Evolutionary conservation across 2,329 filamentous ascomycete species (phyloP).

Genomic region (Neopestalotiopsis rosae): DNA sequence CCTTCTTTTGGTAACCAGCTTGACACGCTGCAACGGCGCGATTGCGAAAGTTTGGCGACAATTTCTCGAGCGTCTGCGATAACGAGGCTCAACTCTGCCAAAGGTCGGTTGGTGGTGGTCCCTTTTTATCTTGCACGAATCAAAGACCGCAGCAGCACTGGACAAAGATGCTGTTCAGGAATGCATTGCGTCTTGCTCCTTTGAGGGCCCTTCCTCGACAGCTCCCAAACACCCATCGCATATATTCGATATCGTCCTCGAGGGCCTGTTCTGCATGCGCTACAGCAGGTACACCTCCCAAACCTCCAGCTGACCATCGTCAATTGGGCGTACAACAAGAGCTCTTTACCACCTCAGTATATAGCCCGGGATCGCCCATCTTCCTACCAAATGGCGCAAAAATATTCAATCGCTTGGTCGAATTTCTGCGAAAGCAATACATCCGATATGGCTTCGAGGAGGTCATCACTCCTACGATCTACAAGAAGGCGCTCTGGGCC

Average conservation of each 20-base stretch:
- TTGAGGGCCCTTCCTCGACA: neutral
- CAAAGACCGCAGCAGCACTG: neutral
- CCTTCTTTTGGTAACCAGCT: constrained; percentile 19
- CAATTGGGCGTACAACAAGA: constrained; percentile 69
- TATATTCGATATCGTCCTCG: neutral
- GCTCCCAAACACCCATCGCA: neutral
- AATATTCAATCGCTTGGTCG: constrained; percentile 82
- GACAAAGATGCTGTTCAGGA: constrained; percentile 15
- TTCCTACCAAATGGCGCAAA: constrained; percentile 82
- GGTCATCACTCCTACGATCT: constrained; percentile 88
- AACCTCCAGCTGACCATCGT: constrained; percentile 57
- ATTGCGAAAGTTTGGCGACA: neutral
- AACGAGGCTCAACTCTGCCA: neutral
- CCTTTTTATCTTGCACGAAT: neutral
- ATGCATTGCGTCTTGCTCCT: neutral
- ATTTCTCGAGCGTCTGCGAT: neutral
- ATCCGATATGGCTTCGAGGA: constrained; percentile 85
- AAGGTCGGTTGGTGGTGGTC: neutral
- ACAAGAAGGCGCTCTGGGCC: constrained; percentile 87
- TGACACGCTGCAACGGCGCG: constrained; percentile 11
- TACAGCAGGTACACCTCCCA: constrained; percentile 29
- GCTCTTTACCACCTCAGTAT: constrained; percentile 78
- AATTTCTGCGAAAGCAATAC: constrained; percentile 85
- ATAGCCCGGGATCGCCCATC: constrained; percentile 85
- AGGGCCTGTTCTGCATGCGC: constrained; percentile 37